Conservation (phyloP, 352 stramenopile species). For the Phytophthora melonis region DNA sequence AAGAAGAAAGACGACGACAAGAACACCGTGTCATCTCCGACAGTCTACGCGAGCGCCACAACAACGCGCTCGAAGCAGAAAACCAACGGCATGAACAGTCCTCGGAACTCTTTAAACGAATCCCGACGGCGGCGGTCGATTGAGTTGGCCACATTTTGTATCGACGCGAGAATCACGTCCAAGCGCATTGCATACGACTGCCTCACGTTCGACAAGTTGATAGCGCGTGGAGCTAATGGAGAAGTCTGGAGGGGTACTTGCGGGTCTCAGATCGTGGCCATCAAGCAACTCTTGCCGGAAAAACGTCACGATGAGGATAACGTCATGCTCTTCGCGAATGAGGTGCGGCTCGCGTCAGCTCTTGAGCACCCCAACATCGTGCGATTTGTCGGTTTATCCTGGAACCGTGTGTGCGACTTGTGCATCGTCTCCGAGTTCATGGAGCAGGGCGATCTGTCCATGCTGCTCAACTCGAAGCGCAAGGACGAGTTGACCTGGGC, state of each 20-base stretch:
- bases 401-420: slow-evolving; percentile 58
- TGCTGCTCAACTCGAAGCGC: slow-evolving; percentile 54
- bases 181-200: slow-evolving; percentile 53
- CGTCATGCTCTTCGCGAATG: slow-evolving; percentile 61
- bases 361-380: slow-evolving; percentile 78
- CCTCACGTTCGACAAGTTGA: slow-evolving; percentile 50
- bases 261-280: slow-evolving; percentile 52
- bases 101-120: slow-evolving; percentile 25
- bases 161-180: slow-evolving; percentile 55
- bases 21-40: slow-evolving; percentile 25
- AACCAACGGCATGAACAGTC: slow-evolving; percentile 1
- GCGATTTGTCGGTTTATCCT: slow-evolving; percentile 69
- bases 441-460: slow-evolving; percentile 58
- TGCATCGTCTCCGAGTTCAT: slow-evolving; percentile 76
- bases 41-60: slow-evolving; percentile 25
- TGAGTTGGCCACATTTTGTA: slow-evolving; percentile 49
- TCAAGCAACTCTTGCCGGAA: slow-evolving; percentile 68
- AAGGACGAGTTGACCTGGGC: slow-evolving; percentile 48
- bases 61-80: slow-evolving; percentile 30
- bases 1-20: slow-evolving; percentile 19
- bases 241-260: slow-evolving; percentile 71
- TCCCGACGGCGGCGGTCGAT: slow-evolving; percentile 38
- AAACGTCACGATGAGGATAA: slow-evolving; percentile 50
- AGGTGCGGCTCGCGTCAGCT: slow-evolving; percentile 57
- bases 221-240: slow-evolving; percentile 60